Base-by-base conservation (phyloP, 129 eudicot genomes). In the Sambucus nigra region DNA sequence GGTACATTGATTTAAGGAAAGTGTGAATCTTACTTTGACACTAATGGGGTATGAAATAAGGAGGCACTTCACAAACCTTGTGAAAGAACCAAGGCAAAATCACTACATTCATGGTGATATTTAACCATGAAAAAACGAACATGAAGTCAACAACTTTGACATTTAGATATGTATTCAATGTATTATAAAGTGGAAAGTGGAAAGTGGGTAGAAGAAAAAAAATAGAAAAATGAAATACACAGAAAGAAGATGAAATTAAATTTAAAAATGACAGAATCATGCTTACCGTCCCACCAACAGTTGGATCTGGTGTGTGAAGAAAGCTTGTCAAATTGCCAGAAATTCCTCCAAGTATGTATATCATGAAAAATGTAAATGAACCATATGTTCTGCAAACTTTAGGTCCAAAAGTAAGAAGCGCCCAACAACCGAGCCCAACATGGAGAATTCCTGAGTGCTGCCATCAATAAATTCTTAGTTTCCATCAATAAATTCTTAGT, bases 251-350 rank as follows among this genome's bases (percentile, higher is more conserved):
- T 35, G 42, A 35, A 8, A 1, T 35, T 35, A 35, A 35, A 35
- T 7, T 35, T 35, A 7, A 35, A 7, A 23, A 59, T 53, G 31
- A 16, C 39, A 31, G 25, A 60, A 51, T 41, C 47, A 25, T 53
- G 65, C 85, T 70, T 73, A 83, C 94, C 69, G 94, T 83, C 53
- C 96, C 94, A 59, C 96, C 94, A 60, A 87, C 96, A 46, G 96
- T 76, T 47, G 94, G 78, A 26, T 80, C 89, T 40, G 96, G 76
- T 3, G 83, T 80, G 69, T 87, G 96, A 69, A 80, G 80, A 66
- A 88, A 88, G 64, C 96, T 83, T 64, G 79, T 66, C 27, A 88
- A 60, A 69, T 83, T 88, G 45, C 94, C 96, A 0, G 91, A 80
- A 50, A 88, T 70, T 55, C 96, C 96, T 49, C 96, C 96, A 21